A percentile compares a stretch with the other conserved stretches of the same genome.
Conservation (phyloP, 2,329 filamentous ascomycete genomes). For the Pseudogymnoascus destructans region DNA sequence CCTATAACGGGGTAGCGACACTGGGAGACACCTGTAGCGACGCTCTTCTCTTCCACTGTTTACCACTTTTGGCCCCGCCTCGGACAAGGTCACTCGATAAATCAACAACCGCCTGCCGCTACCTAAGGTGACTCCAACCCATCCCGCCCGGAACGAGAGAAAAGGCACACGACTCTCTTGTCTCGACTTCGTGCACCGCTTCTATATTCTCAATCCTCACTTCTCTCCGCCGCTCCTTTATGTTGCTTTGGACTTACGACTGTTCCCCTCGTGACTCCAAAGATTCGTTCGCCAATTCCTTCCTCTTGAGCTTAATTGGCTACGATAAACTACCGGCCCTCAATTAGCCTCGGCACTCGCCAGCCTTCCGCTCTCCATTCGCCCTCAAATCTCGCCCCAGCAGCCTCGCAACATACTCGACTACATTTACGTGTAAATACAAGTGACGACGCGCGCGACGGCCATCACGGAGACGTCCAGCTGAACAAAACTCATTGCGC, state of each 20-base stretch:
- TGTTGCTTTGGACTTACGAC: background rate
- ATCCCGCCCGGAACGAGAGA: background rate
- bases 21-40: background rate
- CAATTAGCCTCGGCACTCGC: background rate
- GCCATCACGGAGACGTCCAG: background rate
- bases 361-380: background rate
- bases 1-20: background rate
- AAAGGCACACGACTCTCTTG: background rate
- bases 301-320: background rate
- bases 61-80: background rate
- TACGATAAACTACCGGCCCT: constrained; percentile 2
- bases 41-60: background rate
- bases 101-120: background rate
- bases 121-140: background rate
- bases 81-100: background rate
- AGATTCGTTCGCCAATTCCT: background rate
- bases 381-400: background rate
- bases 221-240: background rate
- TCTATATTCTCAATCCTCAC: background rate
- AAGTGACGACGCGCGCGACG: background rate
- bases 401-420: background rate
- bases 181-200: background rate
- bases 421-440: background rate
- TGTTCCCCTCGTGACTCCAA: background rate
- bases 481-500: constrained; percentile 3